A percentile compares a stretch with the other conserved stretches of the same genome.
Evolutionary conservation across 2,329 filamentous ascomycete species (phyloP).

Genomic region (Talaromyces sp.): DNA sequence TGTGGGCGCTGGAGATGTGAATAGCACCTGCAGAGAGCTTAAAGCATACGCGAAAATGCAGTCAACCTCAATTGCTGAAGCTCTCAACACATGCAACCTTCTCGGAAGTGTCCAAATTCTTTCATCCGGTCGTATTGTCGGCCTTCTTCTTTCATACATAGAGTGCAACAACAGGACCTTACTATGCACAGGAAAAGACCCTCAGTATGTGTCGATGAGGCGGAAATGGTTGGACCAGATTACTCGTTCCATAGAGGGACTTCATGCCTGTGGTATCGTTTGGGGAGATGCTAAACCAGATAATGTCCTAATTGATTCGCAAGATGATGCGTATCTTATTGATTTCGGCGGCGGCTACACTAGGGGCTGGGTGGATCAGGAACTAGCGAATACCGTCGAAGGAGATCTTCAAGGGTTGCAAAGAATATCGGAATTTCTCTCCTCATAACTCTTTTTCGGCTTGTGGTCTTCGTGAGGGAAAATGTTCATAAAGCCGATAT

Average conservation of each 20-base stretch:
- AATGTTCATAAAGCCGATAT: too few relatives aligned
- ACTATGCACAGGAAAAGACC: neutral
- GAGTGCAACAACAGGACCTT: neutral
- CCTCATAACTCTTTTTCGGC: neutral
- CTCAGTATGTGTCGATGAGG: neutral
- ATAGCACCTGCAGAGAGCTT: slow-evolving; percentile 18
- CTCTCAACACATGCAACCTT: neutral
- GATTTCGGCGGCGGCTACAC: neutral
- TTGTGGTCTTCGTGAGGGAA: neutral
- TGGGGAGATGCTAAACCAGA: neutral
- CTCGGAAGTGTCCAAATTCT: neutral
- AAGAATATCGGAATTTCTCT: neutral
- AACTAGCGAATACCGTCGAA: neutral
- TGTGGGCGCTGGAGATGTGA: slow-evolving; percentile 18
- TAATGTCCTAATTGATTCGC: neutral
- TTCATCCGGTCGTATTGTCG: neutral
- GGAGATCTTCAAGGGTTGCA: neutral
- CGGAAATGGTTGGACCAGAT: slow-evolving; percentile 8
- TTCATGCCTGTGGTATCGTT: neutral
- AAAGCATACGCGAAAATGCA: slow-evolving; percentile 19
- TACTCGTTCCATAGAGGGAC: neutral
- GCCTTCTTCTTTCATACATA: neutral
- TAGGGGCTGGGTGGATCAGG: neutral
- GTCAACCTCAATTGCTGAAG: neutral
- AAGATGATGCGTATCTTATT: neutral